Evolutionary conservation across 352 stramenopile genomes (phyloP).

Genomic region (Globisporangium cystogenes): DNA sequence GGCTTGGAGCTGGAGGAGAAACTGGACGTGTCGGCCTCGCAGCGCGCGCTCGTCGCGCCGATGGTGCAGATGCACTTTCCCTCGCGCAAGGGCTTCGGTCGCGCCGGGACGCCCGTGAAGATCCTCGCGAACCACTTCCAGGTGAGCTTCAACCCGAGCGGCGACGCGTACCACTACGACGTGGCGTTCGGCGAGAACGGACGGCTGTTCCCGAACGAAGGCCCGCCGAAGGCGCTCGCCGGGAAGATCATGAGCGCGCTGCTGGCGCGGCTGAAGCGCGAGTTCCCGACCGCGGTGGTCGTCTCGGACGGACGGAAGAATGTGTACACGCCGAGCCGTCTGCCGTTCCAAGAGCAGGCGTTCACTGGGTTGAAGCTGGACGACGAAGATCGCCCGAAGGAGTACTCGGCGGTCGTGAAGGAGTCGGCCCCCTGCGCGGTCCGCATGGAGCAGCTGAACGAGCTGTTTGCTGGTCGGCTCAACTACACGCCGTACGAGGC

Average conservation of each 20-base stretch:
- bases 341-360: conserved; percentile 40
- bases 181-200: conserved; percentile 41
- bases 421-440: conserved; percentile 49
- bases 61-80: conserved; percentile 40
- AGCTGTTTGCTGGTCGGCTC: conserved; percentile 42
- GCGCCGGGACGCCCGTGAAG: conserved; percentile 26
- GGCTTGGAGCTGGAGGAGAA: conserved; percentile 36
- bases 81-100: conserved; percentile 50
- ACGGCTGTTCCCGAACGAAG: conserved; percentile 32
- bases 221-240: conserved; percentile 48
- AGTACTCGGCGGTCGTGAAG: conserved; percentile 52
- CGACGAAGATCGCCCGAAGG: conserved; percentile 33
- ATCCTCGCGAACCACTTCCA: conserved; percentile 64
- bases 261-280: conserved; percentile 24
- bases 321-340: conserved; percentile 32
- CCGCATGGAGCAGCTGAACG: conserved; percentile 52
- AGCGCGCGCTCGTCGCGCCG: conserved; percentile 24
- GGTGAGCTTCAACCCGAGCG: conserved; percentile 37
- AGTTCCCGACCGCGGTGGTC: conserved; percentile 30
- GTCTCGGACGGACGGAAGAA: conserved; percentile 58
- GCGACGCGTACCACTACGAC: conserved; percentile 74
- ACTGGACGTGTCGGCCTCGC: conserved; percentile 11
- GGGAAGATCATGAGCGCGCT: conserved; percentile 52
- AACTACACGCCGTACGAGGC: conserved; percentile 77
- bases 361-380: conserved; percentile 32